phyloP scores from a whole-genome alignment of 164 flowering plant genomes.

The Warburgia ugandensis region DNA sequence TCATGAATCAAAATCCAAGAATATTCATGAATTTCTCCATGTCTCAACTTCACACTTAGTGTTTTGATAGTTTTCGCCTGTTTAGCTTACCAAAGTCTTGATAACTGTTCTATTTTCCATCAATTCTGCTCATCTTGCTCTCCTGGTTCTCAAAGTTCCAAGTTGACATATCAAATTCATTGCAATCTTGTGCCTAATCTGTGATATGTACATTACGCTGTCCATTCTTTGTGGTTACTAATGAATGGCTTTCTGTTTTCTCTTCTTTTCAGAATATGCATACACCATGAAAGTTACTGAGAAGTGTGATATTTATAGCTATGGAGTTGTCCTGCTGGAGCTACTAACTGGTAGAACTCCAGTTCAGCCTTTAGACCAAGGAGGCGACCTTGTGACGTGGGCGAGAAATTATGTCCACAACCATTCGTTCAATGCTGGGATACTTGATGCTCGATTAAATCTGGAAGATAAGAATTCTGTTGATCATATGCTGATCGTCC shows the following conservation, averaged over 20 bases:
- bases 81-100: too few species aligned
- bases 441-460: slow-evolving; percentile 62
- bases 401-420: slow-evolving; percentile 49
- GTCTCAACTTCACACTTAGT: too few species aligned
- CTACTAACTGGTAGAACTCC: slow-evolving; percentile 84
- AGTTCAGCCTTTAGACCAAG: slow-evolving; percentile 82
- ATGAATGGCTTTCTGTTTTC: not conserved
- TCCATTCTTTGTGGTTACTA: too few species aligned
- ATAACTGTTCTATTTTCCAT: slow-evolving; percentile 4
- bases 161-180: too few species aligned
- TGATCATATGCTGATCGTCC: slow-evolving; percentile 70
- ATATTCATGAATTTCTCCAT: too few species aligned
- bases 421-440: slow-evolving; percentile 45
- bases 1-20: too few species aligned
- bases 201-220: too few species aligned
- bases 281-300: slow-evolving; percentile 97
- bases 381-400: slow-evolving; percentile 85
- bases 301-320: slow-evolving; percentile 91
- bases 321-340: slow-evolving; percentile 95
- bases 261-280: slow-evolving; percentile 97
- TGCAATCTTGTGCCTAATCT: too few species aligned
- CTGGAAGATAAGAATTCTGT: slow-evolving; percentile 33
- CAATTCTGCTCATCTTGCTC: not conserved
- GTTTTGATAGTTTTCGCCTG: too few species aligned
- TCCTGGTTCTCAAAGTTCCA: too few species aligned